A percentile compares a stretch with the other conserved stretches of the same genome.
phyloP scores from a whole-genome alignment of 441 rosid genomes.

The Gossypium davidsonii region DNA sequence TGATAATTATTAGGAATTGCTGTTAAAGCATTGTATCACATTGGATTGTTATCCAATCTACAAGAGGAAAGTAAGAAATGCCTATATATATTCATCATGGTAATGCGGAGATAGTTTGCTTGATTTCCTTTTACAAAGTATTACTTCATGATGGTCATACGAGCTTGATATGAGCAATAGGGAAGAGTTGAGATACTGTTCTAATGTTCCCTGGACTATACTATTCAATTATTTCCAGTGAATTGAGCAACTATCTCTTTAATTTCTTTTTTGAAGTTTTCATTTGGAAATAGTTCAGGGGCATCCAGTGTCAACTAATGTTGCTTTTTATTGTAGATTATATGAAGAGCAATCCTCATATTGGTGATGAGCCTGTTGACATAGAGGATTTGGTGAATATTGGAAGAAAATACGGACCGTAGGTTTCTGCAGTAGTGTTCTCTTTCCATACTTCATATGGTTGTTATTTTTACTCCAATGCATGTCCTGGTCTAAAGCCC shows the following conservation, averaged over 20 bases:
- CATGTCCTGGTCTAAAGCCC: neutral
- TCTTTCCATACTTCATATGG: constrained; percentile 8
- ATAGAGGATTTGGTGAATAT: constrained; percentile 87
- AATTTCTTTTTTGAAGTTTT: neutral
- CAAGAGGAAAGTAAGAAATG: neutral
- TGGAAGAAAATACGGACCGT: constrained; percentile 80
- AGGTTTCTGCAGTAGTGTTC: constrained; percentile 29
- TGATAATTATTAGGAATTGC: neutral
- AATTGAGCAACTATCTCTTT: neutral
- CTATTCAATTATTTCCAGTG: neutral
- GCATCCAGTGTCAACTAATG: constrained; percentile 5
- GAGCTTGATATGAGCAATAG: neutral
- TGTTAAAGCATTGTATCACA: neutral
- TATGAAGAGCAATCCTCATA: constrained; percentile 59
- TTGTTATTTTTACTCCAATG: neutral
- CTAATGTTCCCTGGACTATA: neutral
- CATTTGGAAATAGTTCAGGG: neutral
- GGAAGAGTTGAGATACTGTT: neutral
- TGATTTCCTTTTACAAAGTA: neutral
- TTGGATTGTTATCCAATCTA: neutral
- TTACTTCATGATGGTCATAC: neutral
- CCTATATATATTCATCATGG: neutral
- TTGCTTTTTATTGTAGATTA: constrained; percentile 43
- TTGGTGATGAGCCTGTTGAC: constrained; percentile 88
- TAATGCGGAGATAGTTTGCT: neutral